Evolutionary conservation across 345 rosid genomes (phyloP).

Genomic region (Gossypium anomalum): DNA sequence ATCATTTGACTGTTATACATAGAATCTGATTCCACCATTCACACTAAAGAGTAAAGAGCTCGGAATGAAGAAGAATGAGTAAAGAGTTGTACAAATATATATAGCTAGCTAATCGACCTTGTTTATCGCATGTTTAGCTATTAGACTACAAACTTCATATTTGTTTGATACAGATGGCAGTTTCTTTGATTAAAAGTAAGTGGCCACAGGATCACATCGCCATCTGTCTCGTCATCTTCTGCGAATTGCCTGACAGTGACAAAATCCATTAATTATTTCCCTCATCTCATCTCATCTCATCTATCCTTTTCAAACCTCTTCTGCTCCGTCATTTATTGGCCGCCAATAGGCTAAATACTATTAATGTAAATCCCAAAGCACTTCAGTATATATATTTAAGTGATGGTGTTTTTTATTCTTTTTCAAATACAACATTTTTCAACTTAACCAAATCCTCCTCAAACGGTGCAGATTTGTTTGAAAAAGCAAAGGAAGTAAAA

Average conservation of each 20-base stretch:
- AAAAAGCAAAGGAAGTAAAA: background rate
- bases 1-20: too few relatives aligned
- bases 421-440: background rate
- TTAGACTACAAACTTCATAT: too few relatives aligned
- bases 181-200: too few relatives aligned
- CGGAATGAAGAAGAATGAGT: too few relatives aligned
- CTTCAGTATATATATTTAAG: background rate
- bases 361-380: too few relatives aligned
- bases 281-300: background rate
- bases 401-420: background rate
- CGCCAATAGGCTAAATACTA: background rate
- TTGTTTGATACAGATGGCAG: too few relatives aligned
- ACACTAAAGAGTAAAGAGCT: too few relatives aligned
- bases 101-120: too few relatives aligned
- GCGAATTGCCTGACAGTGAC: constrained; percentile 28
- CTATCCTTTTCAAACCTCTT: background rate
- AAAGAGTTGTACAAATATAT: too few relatives aligned
- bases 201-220: constrained; percentile 10
- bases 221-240: constrained; percentile 22
- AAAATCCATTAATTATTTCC: constrained; percentile 11
- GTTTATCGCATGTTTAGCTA: too few relatives aligned
- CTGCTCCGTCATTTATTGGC: background rate
- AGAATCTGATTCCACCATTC: too few relatives aligned
- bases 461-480: background rate
- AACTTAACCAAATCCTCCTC: background rate